Conservation (phyloP, 1,139 yeast species). For the Saccharomycopsis hybrid region DNA sequence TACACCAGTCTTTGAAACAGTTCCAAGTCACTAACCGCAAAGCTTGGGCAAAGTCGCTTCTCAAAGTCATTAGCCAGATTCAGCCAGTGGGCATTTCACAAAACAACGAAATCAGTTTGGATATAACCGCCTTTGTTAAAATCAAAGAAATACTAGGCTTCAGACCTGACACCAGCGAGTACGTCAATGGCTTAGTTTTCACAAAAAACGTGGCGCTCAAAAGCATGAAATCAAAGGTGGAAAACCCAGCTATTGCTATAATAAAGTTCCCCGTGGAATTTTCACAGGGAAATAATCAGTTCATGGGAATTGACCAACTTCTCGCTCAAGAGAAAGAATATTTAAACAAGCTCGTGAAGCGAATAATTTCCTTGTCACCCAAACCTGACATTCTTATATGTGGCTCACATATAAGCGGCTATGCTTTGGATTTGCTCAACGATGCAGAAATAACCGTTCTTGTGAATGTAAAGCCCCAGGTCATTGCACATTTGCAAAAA, state of each 20-base stretch:
- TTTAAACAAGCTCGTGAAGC: conserved; percentile 69
- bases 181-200: conserved; percentile 75
- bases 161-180: conserved; percentile 44
- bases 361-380: conserved; percentile 53
- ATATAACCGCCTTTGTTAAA: conserved; percentile 80
- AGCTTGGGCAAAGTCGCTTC: conserved; percentile 21
- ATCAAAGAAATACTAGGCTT: conserved; percentile 82
- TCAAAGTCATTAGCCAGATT: conserved; percentile 26
- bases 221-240: conserved; percentile 59
- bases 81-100: conserved; percentile 48
- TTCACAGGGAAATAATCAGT: conserved; percentile 59
- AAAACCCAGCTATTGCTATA: conserved; percentile 68
- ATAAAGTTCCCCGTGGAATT: conserved; percentile 89
- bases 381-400: conserved; percentile 76
- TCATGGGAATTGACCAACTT: conserved; percentile 76
- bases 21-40: conserved; percentile 1
- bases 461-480: conserved; percentile 72
- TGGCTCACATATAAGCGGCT: conserved; percentile 76
- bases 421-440: conserved; percentile 65
- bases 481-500: conserved; percentile 70
- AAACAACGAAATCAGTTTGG: conserved; percentile 64
- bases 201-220: conserved; percentile 78
- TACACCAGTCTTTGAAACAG: conserved; percentile 2
- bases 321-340: conserved; percentile 85
- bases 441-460: conserved; percentile 76